phyloP scores from a whole-genome alignment of 2,329 filamentous ascomycete genomes.

The Epichloe scottii region DNA sequence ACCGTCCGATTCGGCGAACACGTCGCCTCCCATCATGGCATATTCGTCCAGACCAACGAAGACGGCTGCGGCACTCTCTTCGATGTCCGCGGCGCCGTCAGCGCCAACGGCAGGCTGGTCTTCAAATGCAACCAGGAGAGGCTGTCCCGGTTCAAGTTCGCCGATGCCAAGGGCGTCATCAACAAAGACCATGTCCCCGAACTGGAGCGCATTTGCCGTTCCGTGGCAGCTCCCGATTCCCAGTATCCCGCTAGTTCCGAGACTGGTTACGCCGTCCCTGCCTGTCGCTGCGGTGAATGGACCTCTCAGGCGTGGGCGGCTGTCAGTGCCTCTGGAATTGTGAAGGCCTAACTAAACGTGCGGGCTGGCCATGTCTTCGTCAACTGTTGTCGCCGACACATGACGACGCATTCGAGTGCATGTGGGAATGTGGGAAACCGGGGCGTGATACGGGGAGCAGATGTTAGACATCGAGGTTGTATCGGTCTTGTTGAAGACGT shows the following conservation, averaged over 20 bases:
- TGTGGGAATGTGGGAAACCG: too few species aligned
- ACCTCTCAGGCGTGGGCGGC: slow-evolving; percentile 1
- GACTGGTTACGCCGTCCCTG: background rate
- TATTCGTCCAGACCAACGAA: slow-evolving; percentile 4
- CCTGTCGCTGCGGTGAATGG: slow-evolving; percentile 5
- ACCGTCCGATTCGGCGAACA: slow-evolving; percentile 2
- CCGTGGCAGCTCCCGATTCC: slow-evolving; percentile 1
- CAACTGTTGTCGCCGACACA: too few species aligned
- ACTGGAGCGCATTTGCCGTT: slow-evolving; percentile 1
- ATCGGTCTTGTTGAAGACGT: too few species aligned
- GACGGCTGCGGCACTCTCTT: slow-evolving; percentile 4
- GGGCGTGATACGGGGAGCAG: too few species aligned
- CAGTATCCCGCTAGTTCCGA: background rate
- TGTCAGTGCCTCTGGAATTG: slow-evolving; percentile 11
- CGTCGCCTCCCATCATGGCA: background rate
- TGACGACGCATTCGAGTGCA: too few species aligned
- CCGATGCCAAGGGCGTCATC: slow-evolving; percentile 2
- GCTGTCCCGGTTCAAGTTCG: slow-evolving; percentile 1
- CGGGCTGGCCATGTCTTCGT: too few species aligned
- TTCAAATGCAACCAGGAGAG: slow-evolving; percentile 1
- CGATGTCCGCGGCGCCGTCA: slow-evolving; percentile 5
- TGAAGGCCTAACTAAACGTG: slow-evolving; percentile 6
- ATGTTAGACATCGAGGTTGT: too few species aligned
- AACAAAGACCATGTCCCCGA: background rate
- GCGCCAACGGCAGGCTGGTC: slow-evolving; percentile 1